A percentile compares a stretch with the other conserved stretches of the same genome.
phyloP scores from a whole-genome alignment of 2,329 filamentous ascomycete genomes.

The Neonectria faginata region DNA sequence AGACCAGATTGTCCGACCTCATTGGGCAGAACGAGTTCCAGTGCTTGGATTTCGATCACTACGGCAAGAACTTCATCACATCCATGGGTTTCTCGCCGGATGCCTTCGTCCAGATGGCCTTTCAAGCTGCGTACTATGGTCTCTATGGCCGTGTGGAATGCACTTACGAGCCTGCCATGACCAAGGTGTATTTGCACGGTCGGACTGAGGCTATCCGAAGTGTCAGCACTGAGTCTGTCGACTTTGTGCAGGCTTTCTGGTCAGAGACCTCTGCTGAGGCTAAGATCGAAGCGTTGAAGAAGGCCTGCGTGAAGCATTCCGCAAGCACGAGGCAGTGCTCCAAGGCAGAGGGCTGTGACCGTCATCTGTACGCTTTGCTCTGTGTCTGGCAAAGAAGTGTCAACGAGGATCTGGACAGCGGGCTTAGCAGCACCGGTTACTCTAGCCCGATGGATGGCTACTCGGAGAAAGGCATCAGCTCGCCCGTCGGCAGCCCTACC shows the following conservation, averaged over 20 bases:
- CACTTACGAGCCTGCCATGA: constrained; percentile 99
- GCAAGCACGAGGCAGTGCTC: constrained; percentile 84
- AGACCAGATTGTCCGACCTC: constrained; percentile 91
- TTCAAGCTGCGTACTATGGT: constrained; percentile 97
- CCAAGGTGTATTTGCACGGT: constrained; percentile 91
- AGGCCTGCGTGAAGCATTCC: constrained; percentile 86
- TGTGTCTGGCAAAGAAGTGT: constrained; percentile 93
- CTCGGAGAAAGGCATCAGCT: constrained; percentile 59
- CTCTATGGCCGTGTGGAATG: constrained; percentile 94
- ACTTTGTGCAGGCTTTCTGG: constrained; percentile 96
- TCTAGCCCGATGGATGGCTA: constrained; percentile 68
- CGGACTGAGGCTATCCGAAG: constrained; percentile 93
- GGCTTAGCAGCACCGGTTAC: constrained; percentile 69
- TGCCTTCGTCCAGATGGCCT: constrained; percentile 98
- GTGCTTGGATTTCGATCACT: constrained; percentile 87
- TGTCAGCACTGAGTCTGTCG: constrained; percentile 83
- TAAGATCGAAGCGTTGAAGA: constrained; percentile 87
- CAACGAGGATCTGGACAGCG: constrained; percentile 72
- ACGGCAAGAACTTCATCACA: constrained; percentile 98
- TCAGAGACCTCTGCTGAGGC: constrained; percentile 83
- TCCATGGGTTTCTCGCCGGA: constrained; percentile 97
- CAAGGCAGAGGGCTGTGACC: constrained; percentile 90
- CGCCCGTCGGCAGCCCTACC: constrained; percentile 65
- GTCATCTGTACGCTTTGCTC: constrained; percentile 93
- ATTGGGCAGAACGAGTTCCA: constrained; percentile 98